Evolutionary conservation across 164 flowering plant species (phyloP), one percentile per base, ranked within the genome.

Genomic region (Vitis labrusca): DNA sequence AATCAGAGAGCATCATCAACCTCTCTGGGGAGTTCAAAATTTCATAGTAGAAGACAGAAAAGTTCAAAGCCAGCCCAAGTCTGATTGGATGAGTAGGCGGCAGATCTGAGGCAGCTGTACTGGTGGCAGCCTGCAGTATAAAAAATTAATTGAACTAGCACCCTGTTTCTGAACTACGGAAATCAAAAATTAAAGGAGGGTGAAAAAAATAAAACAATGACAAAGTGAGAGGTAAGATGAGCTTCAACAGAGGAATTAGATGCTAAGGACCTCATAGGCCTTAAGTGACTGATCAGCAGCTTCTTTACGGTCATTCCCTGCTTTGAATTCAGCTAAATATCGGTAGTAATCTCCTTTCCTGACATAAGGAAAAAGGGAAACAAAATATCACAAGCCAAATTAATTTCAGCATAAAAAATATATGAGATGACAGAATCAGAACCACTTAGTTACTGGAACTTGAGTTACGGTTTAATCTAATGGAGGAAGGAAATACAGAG

Each of bases 331-430:
- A n/a, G 86, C 88, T 17, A 88, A 61, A 65, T 88, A 86, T 49
- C 92, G 81, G 63, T 64, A 82, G 66, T 88, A 88, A 68, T 86
- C 89, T 59, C 88, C 93, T 71, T 89, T 89, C 90, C 90, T 88
- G 75, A 19, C 53, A 13, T 10, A 44, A 0, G 13, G 9, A 69
- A 15, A 67, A 72, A 23, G 23, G 30, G 23, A 58, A 67, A 30
- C 13, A 58, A n/a, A 55, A 50, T 1, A 50, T n/a, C 37, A 23
- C 37, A 19, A n/a, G 37, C 12, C 13, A 61, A 15, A 32, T 37
- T 6, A 37, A 6, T 37, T 37, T 37, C 44, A 37, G 44, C 5
- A 37, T 6, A 37, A 37, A 1, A 37, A 37, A 5, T 37, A 37
- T 37, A 37, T 37, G 44, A 37, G 44, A 37, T 37, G 44, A 7